A percentile compares a stretch with the other conserved stretches of the same genome.
These are phyloP conservation scores for Gossypium australe DNA, from an alignment of 345 rosid species.

Conservation along the genomic window DNA sequence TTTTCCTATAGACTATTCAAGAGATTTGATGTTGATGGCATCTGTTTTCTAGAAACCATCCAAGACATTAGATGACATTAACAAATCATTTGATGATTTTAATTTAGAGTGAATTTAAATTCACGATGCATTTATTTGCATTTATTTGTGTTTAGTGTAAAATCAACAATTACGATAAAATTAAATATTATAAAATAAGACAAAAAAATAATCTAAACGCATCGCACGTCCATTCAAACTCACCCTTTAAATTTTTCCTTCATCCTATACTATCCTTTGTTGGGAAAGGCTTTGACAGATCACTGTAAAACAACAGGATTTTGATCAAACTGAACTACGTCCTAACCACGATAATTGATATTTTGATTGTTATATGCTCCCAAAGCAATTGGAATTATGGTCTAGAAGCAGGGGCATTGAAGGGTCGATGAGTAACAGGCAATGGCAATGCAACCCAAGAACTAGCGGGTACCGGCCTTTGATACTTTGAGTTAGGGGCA, in stretches of 20 bases:
- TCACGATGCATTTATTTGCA: too few species aligned
- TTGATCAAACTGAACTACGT: background rate
- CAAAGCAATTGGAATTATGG: background rate
- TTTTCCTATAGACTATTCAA: background rate
- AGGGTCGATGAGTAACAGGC: constrained; percentile 15
- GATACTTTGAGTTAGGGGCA: background rate
- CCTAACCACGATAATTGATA: background rate
- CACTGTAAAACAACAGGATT: background rate
- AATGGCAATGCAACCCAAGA: constrained; percentile 53
- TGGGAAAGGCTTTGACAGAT: background rate
- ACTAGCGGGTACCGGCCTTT: constrained; percentile 24
- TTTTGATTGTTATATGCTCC: background rate
- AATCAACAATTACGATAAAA: rapidly evolving
- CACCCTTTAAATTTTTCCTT: background rate
- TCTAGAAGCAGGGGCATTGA: constrained; percentile 26
- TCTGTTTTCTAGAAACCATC: background rate
- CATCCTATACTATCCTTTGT: background rate
- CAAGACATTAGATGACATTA: background rate
- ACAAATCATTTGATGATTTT: background rate
- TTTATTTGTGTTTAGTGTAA: too few species aligned
- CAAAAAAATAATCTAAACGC: too few species aligned
- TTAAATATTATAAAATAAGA: too few species aligned
- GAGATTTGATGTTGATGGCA: too few species aligned
- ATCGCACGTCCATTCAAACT: too few species aligned
- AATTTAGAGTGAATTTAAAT: too few species aligned